Evolutionary conservation across 2,329 filamentous ascomycete genomes (phyloP).

Genomic region (Gnomoniopsis sp.): DNA sequence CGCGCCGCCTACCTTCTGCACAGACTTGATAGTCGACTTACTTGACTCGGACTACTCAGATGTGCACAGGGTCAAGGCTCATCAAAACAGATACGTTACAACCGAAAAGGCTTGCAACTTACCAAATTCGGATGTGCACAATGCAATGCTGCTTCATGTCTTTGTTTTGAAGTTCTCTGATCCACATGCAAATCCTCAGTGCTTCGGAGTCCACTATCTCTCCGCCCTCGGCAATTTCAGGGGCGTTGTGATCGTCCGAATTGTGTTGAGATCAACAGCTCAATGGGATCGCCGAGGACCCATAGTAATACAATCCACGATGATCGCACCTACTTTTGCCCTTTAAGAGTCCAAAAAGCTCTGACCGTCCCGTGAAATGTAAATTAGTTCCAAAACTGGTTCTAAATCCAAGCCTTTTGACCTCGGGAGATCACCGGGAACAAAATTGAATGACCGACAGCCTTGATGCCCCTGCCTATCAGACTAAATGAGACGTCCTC

Average conservation of each 20-base stretch:
- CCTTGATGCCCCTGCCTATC: background rate
- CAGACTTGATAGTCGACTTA: no score
- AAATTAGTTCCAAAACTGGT: background rate
- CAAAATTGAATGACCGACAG: background rate
- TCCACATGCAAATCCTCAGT: no score
- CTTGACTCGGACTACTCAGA: no score
- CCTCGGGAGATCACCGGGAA: background rate
- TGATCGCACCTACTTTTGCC: background rate
- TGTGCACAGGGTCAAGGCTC: no score
- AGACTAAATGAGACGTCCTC: background rate
- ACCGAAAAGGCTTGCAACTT: no score
- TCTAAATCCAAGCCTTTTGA: background rate
- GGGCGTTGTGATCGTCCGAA: background rate
- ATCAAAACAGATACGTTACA: no score
- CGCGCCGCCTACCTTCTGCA: no score
- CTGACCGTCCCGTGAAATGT: background rate
- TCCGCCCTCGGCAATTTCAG: background rate
- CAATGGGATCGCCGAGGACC: background rate
- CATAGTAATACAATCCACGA: background rate
- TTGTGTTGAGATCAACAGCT: background rate
- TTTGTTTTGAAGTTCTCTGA: no score
- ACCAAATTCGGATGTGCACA: no score
- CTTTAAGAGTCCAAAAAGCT: background rate
- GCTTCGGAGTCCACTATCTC: no score
- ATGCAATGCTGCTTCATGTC: no score